Base-by-base conservation (phyloP, 2,329 filamentous ascomycete species). In the Myrmaecium sp. region DNA sequence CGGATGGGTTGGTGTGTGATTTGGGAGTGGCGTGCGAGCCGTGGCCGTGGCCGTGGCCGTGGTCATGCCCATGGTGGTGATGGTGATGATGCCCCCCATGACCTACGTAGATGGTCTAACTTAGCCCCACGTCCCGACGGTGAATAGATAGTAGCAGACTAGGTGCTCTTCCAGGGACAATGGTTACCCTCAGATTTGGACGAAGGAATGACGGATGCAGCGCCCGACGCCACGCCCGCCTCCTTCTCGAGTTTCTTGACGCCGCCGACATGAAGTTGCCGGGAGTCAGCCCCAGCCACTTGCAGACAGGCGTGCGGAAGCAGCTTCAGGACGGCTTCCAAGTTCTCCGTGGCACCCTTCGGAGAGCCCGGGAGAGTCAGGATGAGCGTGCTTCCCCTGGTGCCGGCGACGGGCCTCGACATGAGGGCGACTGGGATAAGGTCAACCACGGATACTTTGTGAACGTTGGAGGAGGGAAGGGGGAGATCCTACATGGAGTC, bases 281-380 rank as follows among this genome's bases (percentile, higher is more conserved):
- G 67, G 1, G 89, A 95, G 43, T 92, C 71, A 9, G 69, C 73
- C 1, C 86, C 89, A 0, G 78, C 71, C 15, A 81, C 79, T 56
- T 95, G 86, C 5, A 79, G 57, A 39, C 89, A 98, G n/a, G 89
- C 89, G 53, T 98, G 89, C 0, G 86, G 84, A 5, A 98, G 56
- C n/a, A 86, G 71, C 46, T 83, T 91, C 34, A 98, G 58, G 5
- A 98, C 63, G 2, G 84, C 74, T 43, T 89, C 73, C 0, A 98
- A 65, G 44, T 95, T 98, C 57, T 98, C 89, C 43, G 73, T 80
- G 6, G 89, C 89, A 1, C 84, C 89, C 49, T 95, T 95, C 0
- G 89, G 89, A 0, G 86, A 95, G 2, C 89, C 89, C 0, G 89
- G 89, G 3, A 98, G 59, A 0, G 89, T 98, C 34, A 94, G 56